Evolutionary conservation across 768 basidiomycete genomes (phyloP), one percentile per base, ranked within the genome.

Genomic region (Scleroderma bovista): DNA sequence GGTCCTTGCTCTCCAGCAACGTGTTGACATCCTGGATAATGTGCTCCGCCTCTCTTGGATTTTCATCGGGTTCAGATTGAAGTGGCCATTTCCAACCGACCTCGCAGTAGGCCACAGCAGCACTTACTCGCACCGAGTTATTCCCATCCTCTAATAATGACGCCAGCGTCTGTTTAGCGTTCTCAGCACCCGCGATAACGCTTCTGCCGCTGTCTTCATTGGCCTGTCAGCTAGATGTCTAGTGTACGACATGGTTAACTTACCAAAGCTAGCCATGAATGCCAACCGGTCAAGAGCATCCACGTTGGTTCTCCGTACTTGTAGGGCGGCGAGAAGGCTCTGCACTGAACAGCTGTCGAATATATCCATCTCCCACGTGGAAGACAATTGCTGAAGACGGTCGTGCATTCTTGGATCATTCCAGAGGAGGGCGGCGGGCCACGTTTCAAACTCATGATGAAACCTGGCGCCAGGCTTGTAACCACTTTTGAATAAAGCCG

Each of bases 341-440:
- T 31, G 45, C 31, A 63, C 36, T 4, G 60, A 61, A 9, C 48
- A 10, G 22, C 48, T 44, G 19, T 65, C 64, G 15, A 65, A 64
- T 16, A 66, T 55, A n/a, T 65, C 64, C 37, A 56, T 66, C 33
- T 66, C 65, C 65, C 66, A 68, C 15, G 53, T 31, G 32, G 51
- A 45, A 1, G 63, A 45, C 2, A 61, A 47, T 8, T 40, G 1
- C 15, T 55, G 50, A 12, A 65, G 58, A 8, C 53, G 57, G 23
- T 46, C 37, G 16, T 62, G 58, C 34, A 55, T 62, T 20, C 43
- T 46, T 2, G 48, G 51, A 22, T 64, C 63, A 22, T 66, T 62
- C 65, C 65, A 67, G 44, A 61, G 61, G 58, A 66, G 57, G 1
- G 64, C 51, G 13, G 58, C 61, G 4, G 60, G 66, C 65, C 65